Conservation (phyloP, 1,284 basidiomycete species). For the Coniferiporia weirii region DNA sequence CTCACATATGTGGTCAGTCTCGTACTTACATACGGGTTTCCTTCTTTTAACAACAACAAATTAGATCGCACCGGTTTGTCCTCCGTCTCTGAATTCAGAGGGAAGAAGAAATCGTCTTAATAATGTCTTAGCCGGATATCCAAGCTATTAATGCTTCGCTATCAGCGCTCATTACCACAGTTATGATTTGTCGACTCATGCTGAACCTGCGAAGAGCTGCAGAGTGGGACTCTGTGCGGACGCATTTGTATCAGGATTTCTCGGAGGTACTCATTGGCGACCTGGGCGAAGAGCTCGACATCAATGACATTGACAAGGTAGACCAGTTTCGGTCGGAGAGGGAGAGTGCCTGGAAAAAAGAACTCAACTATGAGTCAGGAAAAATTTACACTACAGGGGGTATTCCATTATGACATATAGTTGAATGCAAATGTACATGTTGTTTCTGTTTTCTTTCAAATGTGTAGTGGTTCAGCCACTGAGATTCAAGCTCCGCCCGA, state of each 20-base stretch:
- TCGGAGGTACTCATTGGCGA: background rate
- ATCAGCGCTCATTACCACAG: slow-evolving; percentile 2
- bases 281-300: slow-evolving; percentile 4
- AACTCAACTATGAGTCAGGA: background rate
- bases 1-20: slow-evolving; percentile 6
- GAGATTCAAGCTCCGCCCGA: background rate
- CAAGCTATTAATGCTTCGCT: slow-evolving; percentile 7
- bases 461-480: background rate
- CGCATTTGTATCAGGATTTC: background rate
- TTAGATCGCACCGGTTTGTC: background rate
- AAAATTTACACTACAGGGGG: background rate
- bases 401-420: background rate
- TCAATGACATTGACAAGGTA: background rate
- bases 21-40: background rate
- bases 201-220: background rate
- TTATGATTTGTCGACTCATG: slow-evolving; percentile 10
- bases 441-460: too few relatives aligned
- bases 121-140: slow-evolving; percentile 2
- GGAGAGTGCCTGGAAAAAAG: background rate
- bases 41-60: background rate
- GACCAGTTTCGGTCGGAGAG: background rate
- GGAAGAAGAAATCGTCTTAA: background rate
- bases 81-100: background rate
- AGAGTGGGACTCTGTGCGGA: background rate
- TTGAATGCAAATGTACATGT: background rate